phyloP scores from a whole-genome alignment of 495 filamentous ascomycete species.

The Hypoxylon lienhwacheense region DNA sequence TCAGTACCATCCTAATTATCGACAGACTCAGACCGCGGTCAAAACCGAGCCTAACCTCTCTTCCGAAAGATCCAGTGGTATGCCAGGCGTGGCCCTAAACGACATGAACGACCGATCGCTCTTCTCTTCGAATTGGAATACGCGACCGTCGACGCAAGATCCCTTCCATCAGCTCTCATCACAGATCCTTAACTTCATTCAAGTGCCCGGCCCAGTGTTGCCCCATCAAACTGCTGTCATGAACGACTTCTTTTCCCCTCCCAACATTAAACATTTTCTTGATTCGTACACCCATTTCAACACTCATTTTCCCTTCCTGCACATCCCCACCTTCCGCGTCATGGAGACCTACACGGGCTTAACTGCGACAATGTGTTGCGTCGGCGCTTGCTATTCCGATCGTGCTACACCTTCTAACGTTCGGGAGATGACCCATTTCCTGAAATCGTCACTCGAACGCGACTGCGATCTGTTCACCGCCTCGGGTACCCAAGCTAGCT shows the following conservation, averaged over 20 bases:
- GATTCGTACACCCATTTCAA: constrained; percentile 64
- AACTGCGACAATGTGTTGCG: constrained; percentile 62
- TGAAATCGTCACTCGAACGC: constrained; percentile 52
- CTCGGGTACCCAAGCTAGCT: constrained; percentile 37
- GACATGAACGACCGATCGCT: constrained; percentile 41
- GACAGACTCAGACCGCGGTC: constrained; percentile 56
- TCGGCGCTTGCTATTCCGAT: constrained; percentile 68
- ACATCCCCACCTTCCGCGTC: constrained; percentile 66
- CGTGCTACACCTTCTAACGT: constrained; percentile 54
- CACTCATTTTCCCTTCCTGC: constrained; percentile 68
- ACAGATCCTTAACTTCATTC: constrained; percentile 58
- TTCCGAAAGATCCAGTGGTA: constrained; percentile 46
- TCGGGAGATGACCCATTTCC: constrained; percentile 60
- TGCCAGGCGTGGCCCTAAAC: constrained; percentile 45
- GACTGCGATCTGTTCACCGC: constrained; percentile 51
- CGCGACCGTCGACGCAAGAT: constrained; percentile 48
- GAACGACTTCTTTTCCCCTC: constrained; percentile 55
- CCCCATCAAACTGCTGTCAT: constrained; percentile 45
- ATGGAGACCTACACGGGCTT: constrained; percentile 61
- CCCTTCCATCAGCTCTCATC: constrained; percentile 54
- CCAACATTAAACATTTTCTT: constrained; percentile 64
- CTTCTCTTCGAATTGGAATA: constrained; percentile 47
- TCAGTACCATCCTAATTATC: constrained; percentile 60
- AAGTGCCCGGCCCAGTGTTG: constrained; percentile 47
- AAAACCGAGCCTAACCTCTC: constrained; percentile 52